phyloP scores from a whole-genome alignment of 805 yeast species.

The Priceomyces medius region DNA sequence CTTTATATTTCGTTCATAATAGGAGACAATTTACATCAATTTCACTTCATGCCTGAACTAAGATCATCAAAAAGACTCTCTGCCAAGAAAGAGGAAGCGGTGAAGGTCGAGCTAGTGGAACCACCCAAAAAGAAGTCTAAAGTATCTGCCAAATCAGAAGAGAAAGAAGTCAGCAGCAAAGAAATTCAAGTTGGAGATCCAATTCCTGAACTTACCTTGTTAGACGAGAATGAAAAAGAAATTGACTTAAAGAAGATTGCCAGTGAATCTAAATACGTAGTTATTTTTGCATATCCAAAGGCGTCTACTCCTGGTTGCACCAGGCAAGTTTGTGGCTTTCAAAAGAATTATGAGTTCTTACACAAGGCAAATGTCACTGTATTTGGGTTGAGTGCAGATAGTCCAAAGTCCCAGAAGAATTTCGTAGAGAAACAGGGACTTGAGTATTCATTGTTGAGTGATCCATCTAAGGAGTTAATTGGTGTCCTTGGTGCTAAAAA shows the following conservation, averaged over 20 bases:
- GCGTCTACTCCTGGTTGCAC: slow-evolving; percentile 98
- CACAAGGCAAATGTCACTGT: slow-evolving; percentile 53
- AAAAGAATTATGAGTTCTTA: slow-evolving; percentile 59
- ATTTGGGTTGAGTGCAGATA: slow-evolving; percentile 81
- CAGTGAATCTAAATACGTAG: slow-evolving; percentile 31
- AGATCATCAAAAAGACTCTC: slow-evolving; percentile 38
- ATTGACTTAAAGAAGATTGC: slow-evolving; percentile 34
- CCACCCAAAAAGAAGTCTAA: slow-evolving; percentile 19
- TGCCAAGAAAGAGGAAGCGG: slow-evolving; percentile 12
- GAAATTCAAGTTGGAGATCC: slow-evolving; percentile 55
- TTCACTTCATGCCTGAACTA: slow-evolving; percentile 30
- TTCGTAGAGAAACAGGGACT: slow-evolving; percentile 73
- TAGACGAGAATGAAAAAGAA: slow-evolving; percentile 68
- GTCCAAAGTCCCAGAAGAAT: slow-evolving; percentile 71
- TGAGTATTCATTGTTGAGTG: slow-evolving; percentile 73
- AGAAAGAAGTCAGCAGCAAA: slow-evolving; percentile 1
- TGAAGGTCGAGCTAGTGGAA: slow-evolving; percentile 12
- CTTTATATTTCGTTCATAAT: no score
- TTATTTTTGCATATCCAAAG: slow-evolving; percentile 72
- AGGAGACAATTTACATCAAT: no score
- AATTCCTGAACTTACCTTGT: slow-evolving; percentile 62
- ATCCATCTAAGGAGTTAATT: slow-evolving; percentile 68
- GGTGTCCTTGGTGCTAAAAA: slow-evolving; percentile 82
- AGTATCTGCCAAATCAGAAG: slow-evolving; percentile 4
- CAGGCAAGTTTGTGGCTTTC: slow-evolving; percentile 87